Conservation (phyloP, 306 rosid genomes). For the Fagus sylvatica region DNA sequence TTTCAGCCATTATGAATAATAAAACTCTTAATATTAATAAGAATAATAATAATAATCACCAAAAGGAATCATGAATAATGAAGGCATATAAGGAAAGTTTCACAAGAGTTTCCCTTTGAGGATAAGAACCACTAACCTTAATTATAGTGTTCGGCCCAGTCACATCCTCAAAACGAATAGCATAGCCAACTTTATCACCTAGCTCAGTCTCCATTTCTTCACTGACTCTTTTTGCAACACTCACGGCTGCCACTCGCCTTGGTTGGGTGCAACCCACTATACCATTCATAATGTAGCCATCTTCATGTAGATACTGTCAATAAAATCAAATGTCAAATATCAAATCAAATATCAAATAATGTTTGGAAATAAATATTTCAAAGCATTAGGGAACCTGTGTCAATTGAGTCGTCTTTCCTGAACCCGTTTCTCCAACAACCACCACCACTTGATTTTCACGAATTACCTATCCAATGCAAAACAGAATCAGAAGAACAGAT, state of each 20-base stretch:
- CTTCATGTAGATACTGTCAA: constrained; percentile 88
- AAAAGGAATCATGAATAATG: neutral
- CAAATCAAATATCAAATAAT: constrained; percentile 24
- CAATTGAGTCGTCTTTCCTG: constrained; percentile 96
- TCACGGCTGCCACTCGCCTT: constrained; percentile 99
- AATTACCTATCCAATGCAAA: constrained; percentile 57
- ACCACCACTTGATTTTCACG: constrained; percentile 94
- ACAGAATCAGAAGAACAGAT: constrained; percentile 18
- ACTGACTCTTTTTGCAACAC: constrained; percentile 98
- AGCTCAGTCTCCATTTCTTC: constrained; percentile 97
- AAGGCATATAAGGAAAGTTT: neutral
- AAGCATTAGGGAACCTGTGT: constrained; percentile 65
- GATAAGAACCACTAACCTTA: constrained; percentile 55
- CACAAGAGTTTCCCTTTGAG: neutral
- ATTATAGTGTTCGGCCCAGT: constrained; percentile 85
- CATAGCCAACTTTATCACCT: constrained; percentile 95
- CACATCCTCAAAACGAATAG: constrained; percentile 97
- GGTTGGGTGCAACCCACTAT: constrained; percentile 98
- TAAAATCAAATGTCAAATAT: neutral
- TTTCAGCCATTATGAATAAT: no score
- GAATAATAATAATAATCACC: no score
- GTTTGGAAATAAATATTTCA: neutral
- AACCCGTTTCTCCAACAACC: constrained; percentile 99
- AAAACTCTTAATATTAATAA: no score
- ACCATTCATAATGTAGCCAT: constrained; percentile 76